phyloP scores from a whole-genome alignment of 495 filamentous ascomycete genomes.

The Daldinia concentrica region DNA sequence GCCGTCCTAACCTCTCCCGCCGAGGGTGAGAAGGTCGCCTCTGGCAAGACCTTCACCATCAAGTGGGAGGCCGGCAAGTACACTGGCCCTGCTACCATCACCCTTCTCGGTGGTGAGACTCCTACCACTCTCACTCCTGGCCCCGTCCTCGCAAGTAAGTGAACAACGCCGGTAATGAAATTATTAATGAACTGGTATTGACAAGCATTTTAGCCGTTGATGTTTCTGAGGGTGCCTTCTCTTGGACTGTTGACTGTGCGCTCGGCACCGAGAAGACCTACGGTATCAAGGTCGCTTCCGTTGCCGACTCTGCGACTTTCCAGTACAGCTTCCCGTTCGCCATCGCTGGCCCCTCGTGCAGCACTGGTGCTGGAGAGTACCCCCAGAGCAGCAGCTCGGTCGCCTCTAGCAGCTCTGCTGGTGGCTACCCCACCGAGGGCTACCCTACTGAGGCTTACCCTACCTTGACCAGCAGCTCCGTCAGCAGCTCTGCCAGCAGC shows the following conservation, averaged over 20 bases:
- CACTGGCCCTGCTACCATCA: slow-evolving; percentile 47
- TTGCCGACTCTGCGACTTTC: slow-evolving; percentile 50
- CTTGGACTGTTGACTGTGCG: slow-evolving; percentile 51
- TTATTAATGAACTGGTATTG: slow-evolving; percentile 13
- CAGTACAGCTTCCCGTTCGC: slow-evolving; percentile 62
- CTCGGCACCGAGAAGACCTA: slow-evolving; percentile 53
- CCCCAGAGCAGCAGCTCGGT: slow-evolving; percentile 19
- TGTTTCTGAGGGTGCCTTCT: slow-evolving; percentile 42
- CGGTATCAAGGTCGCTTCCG: slow-evolving; percentile 55
- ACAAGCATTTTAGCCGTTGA: slow-evolving; percentile 43
- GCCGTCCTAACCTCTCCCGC: slow-evolving; percentile 51
- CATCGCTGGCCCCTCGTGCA: slow-evolving; percentile 49
- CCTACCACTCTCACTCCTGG: slow-evolving; percentile 43
- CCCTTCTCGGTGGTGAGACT: slow-evolving; percentile 52
- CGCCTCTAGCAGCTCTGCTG: slow-evolving; percentile 13
- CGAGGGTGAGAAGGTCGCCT: slow-evolving; percentile 48
- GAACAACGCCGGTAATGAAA: not conserved
- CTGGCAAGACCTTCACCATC: slow-evolving; percentile 52
- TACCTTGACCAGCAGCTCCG: slow-evolving; percentile 18
- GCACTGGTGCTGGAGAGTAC: slow-evolving; percentile 7
- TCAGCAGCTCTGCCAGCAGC: slow-evolving; percentile 14
- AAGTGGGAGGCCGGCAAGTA: slow-evolving; percentile 40
- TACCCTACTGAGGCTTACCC: not conserved
- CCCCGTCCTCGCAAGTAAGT: slow-evolving; percentile 53
- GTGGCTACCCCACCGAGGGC: not conserved